phyloP scores from a whole-genome alignment of 2,329 filamentous ascomycete species.

The Hypomyces perniciosus region DNA sequence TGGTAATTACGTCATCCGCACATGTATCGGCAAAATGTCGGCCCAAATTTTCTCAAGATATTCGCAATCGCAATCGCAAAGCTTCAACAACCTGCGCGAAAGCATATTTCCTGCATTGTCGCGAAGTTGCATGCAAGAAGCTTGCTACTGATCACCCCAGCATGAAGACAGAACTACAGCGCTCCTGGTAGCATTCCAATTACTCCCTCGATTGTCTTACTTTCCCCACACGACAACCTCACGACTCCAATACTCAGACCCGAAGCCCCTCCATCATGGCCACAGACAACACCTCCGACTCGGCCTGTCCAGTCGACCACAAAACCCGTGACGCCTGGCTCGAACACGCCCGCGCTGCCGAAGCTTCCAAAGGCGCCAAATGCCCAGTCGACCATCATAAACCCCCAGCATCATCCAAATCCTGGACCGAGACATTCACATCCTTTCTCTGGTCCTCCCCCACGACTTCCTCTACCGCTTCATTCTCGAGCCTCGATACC shows the following conservation, averaged over 20 bases:
- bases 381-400: conserved; percentile 30
- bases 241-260: not conserved
- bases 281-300: conserved; percentile 18
- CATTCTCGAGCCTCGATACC: conserved; percentile 45
- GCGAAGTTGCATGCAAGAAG: too few relatives aligned
- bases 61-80: conserved; percentile 8
- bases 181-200: not conserved
- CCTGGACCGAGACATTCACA: conserved; percentile 39
- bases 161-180: not conserved
- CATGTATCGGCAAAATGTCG: conserved; percentile 12
- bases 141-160: not conserved
- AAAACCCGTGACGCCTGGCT: conserved; percentile 86
- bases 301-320: conserved; percentile 80
- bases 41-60: conserved; percentile 9
- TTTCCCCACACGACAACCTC: not conserved
- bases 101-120: not conserved
- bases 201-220: not conserved
- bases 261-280: conserved; percentile 19
- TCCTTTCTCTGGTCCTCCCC: conserved; percentile 37
- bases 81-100: not conserved
- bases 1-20: not conserved
- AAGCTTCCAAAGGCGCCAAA: conserved; percentile 27
- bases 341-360: conserved; percentile 54
- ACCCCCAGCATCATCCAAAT: conserved; percentile 22
- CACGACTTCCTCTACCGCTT: conserved; percentile 2